Evolutionary conservation across 306 rosid species (phyloP), one percentile per base, ranked within the genome.

Genomic region (Lathyrus aphaca): DNA sequence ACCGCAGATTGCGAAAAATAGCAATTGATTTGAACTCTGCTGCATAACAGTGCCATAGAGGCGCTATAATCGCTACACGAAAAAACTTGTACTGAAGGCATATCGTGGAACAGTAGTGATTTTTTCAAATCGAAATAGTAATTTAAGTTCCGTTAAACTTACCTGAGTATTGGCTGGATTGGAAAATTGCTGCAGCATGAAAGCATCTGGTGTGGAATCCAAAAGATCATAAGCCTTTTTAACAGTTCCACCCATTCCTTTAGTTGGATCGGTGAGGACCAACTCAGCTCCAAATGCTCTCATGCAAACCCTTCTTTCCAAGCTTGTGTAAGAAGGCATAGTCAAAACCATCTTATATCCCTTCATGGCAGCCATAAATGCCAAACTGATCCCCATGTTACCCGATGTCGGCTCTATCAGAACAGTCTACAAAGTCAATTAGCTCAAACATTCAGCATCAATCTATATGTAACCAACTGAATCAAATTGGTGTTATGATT

Each of bases 261-360:
- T 92, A 50, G 82, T 42, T 38, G 97, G 97, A 73, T 92, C 97
- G 40, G 97, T 92, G 81, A 92, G 80, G 42, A 92, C 82, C 50
- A 92, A 76, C 8, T 89, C 95, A 73, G 97, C 97, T 64, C 97
- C 96, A 71, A 92, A 92, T 35, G 90, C 95, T 83, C 92, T 92
- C 82, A 79, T 79, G 23, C 61, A 40, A 4, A 79, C 82, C 66
- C 82, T 79, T 79, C 82, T 79, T 68, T 79, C 82, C 55, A 79
- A 67, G 55, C 82, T 79, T 66, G 82, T 79, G 75, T 79, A 79
- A 73, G 82, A 79, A 15, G 82, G 82, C 96, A 87, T 92, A 23
- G 97, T 92, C 70, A 92, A 59, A 23, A 92, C 89, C 90, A 89
- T 83, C 68, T 86, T 89, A 70, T 92, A 92, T 59, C 96, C 96